Evolutionary conservation across 768 basidiomycete species (phyloP).

Genomic region (Tulasnella sp.): DNA sequence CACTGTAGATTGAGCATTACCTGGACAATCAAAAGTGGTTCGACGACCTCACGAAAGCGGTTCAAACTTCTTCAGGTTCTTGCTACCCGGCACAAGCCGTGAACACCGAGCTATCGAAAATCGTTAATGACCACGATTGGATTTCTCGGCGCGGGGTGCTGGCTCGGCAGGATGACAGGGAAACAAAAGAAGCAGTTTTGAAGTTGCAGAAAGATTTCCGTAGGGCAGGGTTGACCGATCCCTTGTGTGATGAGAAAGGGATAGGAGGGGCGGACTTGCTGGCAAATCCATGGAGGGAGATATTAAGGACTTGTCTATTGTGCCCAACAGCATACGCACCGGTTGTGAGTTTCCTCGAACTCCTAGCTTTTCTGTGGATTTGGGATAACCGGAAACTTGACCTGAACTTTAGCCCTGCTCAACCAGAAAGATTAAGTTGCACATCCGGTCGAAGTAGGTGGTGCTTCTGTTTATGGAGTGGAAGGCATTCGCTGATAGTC

Average conservation of each 20-base stretch:
- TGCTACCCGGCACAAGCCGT: neutral
- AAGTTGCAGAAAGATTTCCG: neutral
- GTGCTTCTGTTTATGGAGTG: no score
- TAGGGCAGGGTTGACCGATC: neutral
- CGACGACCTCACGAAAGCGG: neutral
- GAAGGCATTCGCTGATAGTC: no score
- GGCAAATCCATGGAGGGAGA: no score
- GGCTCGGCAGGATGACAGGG: neutral
- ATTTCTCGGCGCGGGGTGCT: neutral
- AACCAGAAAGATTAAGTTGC: neutral
- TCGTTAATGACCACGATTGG: neutral
- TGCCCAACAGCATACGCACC: neutral
- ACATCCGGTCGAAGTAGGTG: neutral
- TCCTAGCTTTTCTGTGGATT: neutral
- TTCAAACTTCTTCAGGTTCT: neutral
- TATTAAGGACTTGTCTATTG: no score
- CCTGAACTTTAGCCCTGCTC: neutral
- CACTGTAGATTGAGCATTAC: neutral
- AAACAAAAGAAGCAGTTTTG: neutral
- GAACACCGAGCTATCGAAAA: neutral
- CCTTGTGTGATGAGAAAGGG: neutral
- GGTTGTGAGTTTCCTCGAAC: neutral
- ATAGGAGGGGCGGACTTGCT: neutral
- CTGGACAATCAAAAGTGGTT: neutral
- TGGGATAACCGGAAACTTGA: no score